These are phyloP conservation scores for Plasmodium fragile DNA, from an alignment of 169 alveolate species.

Conservation along the genomic window DNA sequence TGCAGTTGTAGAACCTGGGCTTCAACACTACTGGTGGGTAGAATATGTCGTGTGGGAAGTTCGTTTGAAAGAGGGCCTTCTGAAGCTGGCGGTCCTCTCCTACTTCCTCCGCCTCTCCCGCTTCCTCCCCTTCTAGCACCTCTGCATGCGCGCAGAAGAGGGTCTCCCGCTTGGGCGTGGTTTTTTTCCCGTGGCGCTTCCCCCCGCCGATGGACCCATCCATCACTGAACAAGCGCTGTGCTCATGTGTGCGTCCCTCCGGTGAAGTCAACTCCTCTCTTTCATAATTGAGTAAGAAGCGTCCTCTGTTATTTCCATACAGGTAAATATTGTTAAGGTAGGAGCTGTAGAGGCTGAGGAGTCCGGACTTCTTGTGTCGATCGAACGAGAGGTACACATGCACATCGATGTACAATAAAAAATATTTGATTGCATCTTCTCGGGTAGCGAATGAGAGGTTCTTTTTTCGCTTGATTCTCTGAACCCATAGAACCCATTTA, in stretches of 20 bases:
- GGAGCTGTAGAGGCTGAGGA: constrained; percentile 63
- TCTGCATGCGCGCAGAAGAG: neutral
- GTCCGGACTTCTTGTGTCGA: constrained; percentile 46
- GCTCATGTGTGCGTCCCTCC: neutral
- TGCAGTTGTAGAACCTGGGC: constrained; percentile 51
- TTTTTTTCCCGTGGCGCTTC: neutral
- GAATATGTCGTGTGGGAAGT: constrained; percentile 28
- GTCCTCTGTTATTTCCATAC: constrained; percentile 12
- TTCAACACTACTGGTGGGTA: constrained; percentile 29
- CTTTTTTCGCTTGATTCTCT: constrained; percentile 64
- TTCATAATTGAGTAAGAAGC: constrained; percentile 28
- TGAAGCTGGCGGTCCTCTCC: neutral
- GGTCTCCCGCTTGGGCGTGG: neutral
- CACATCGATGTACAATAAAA: constrained; percentile 42
- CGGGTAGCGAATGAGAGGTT: constrained; percentile 40
- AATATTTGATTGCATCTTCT: constrained; percentile 47
- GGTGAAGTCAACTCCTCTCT: neutral
- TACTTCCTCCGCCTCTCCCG: neutral
- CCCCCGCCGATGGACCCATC: neutral
- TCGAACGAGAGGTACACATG: constrained; percentile 28
- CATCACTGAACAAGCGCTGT: neutral
- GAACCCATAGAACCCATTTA: constrained; percentile 73
- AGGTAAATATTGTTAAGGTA: constrained; percentile 37
- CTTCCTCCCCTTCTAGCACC: neutral
- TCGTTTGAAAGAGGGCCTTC: constrained; percentile 6